Conservation (phyloP, 1,139 yeast species). For the Kurtzmaniella quercitrusa region DNA sequence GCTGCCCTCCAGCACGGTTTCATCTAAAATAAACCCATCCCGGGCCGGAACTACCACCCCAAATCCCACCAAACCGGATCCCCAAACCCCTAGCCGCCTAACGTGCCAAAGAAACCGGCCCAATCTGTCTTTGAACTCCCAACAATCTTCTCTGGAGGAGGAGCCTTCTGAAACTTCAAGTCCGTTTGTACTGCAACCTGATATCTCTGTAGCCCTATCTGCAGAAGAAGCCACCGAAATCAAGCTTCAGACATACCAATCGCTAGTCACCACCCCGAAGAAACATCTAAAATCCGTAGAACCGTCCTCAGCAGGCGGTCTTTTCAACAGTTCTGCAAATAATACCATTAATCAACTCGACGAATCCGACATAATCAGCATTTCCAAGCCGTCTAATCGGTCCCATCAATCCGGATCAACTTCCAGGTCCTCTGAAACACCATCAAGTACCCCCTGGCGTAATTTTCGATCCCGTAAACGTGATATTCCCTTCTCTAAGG, state of each 20-base stretch:
- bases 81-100: not conserved
- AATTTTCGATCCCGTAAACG: conserved; percentile 22
- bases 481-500: conserved; percentile 3
- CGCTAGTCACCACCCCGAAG: not conserved
- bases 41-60: not conserved
- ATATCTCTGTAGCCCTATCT: not conserved
- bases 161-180: conserved; percentile 15
- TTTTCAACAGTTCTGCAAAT: not conserved
- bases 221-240: conserved; percentile 1
- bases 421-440: not conserved
- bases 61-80: not conserved
- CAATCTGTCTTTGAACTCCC: not conserved
- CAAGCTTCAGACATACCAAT: not conserved
- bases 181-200: conserved; percentile 29
- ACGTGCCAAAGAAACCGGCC: not conserved
- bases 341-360: not conserved
- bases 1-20: not conserved
- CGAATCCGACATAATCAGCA: not conserved
- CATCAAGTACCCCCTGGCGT: conserved; percentile 27
- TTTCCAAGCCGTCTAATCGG: not conserved
- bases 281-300: not conserved
- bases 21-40: not conserved
- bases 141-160: not conserved
- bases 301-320: not conserved
- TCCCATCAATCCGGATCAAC: not conserved